Percentiles rank a stretch among this genome's conserved stretches.
Conservation (phyloP, 192 early-diverging fungal genomes). For the Cladochytrium replicatum region DNA sequence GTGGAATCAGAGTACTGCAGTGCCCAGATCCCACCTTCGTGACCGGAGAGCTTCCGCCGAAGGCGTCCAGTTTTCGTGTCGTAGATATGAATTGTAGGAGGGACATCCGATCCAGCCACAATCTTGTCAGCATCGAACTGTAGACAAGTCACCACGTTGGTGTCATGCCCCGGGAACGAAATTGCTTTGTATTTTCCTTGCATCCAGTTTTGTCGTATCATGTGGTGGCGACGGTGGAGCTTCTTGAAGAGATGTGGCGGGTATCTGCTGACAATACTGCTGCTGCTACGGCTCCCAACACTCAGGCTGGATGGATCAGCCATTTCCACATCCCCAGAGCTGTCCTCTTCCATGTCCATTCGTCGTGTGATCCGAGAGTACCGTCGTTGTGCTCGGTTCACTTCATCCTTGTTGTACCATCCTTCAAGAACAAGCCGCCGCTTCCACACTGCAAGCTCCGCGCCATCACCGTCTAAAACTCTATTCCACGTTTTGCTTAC, state of each 20-base stretch:
- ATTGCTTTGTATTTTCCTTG: constrained; percentile 61
- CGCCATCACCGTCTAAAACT: constrained; percentile 63
- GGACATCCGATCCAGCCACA: constrained; percentile 56
- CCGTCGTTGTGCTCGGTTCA: constrained; percentile 3
- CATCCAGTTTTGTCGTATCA: constrained; percentile 77
- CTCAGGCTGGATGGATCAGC: neutral
- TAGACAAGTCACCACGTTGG: constrained; percentile 85
- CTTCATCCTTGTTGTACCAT: constrained; percentile 31
- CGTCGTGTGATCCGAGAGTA: neutral
- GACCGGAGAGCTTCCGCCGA: constrained; percentile 61
- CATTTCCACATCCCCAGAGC: neutral
- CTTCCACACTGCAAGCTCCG: constrained; percentile 45
- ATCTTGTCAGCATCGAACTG: constrained; percentile 97
- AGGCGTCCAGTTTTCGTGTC: constrained; percentile 72
- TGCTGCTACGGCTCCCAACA: neutral
- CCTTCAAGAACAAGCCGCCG: constrained; percentile 24
- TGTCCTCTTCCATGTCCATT: constrained; percentile 15
- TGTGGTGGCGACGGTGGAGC: constrained; percentile 67
- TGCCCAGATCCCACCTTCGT: constrained; percentile 96
- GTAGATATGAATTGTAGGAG: constrained; percentile 76
- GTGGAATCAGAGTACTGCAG: constrained; percentile 81
- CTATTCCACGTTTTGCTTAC: constrained; percentile 72
- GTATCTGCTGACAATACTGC: constrained; percentile 8
- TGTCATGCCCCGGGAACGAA: constrained; percentile 71
- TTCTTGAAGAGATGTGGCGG: constrained; percentile 61